Evolutionary conservation across 2,329 filamentous ascomycete genomes (phyloP).

Genomic region (Colletotrichum siamense): DNA sequence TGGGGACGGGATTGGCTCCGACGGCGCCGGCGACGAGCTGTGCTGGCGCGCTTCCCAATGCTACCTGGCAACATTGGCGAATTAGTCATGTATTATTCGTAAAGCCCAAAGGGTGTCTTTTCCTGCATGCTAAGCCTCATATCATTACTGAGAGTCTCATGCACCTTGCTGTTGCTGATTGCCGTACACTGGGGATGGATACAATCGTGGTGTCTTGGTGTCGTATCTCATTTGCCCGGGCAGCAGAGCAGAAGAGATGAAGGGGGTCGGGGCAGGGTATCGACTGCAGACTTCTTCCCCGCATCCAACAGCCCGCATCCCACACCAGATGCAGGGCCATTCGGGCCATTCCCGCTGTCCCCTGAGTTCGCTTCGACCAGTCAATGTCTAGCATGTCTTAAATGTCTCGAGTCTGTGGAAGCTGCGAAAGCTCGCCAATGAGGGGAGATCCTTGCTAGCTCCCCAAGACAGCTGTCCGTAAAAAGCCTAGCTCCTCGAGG

Average conservation of each 20-base stretch:
- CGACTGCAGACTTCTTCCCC: neutral
- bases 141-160: neutral
- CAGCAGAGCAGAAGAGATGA: neutral
- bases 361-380: neutral
- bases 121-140: neutral
- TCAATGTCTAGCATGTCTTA: neutral
- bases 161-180: neutral
- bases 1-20: constrained; percentile 4
- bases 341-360: neutral
- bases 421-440: neutral
- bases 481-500: neutral
- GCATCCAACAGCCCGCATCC: neutral
- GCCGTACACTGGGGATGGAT: neutral
- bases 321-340: neutral
- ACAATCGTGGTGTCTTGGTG: neutral
- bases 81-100: neutral
- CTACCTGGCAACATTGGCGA: neutral
- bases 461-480: neutral
- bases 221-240: neutral
- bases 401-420: neutral
- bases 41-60: neutral
- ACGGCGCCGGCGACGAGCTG: neutral
- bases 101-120: neutral
- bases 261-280: neutral
- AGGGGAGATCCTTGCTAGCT: neutral